phyloP scores from a whole-genome alignment of 345 rosid genomes.

The Carallia brachiata region DNA sequence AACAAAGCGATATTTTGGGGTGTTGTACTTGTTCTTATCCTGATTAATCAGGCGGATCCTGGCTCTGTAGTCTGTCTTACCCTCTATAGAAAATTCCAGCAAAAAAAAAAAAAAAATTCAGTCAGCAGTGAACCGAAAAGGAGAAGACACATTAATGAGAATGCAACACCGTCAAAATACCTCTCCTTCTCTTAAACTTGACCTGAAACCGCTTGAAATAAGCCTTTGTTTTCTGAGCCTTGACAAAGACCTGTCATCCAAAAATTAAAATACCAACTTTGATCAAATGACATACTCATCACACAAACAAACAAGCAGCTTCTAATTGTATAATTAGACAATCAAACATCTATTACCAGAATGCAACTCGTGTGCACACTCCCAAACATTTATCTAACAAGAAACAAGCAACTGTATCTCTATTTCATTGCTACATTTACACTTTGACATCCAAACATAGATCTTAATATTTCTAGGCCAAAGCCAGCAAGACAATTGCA shows the following conservation, averaged over 20 bases:
- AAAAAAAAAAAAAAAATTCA: background rate
- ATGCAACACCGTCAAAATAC: constrained; percentile 18
- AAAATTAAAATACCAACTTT: background rate
- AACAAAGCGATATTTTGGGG: constrained; percentile 69
- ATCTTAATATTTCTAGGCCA: no score
- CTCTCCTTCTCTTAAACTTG: constrained; percentile 70
- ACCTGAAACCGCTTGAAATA: constrained; percentile 74
- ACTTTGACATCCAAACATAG: no score
- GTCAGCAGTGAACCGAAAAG: background rate
- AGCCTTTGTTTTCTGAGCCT: constrained; percentile 49
- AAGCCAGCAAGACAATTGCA: no score
- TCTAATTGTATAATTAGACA: no score
- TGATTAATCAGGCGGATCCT: constrained; percentile 69
- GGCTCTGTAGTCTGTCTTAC: constrained; percentile 74
- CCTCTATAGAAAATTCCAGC: constrained; percentile 36
- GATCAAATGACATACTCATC: no score
- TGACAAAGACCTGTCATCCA: constrained; percentile 41
- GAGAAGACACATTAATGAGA: background rate
- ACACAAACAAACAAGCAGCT: no score
- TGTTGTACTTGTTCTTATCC: constrained; percentile 72
- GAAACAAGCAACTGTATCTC: no score
- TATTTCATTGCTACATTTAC: no score
- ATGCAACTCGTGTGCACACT: no score
- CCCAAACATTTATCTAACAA: no score
- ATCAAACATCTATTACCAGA: no score